Evolutionary conservation across 225 moss, liverwort and hornwort species (phyloP).

Genomic region (Pleurozium schreberi): DNA sequence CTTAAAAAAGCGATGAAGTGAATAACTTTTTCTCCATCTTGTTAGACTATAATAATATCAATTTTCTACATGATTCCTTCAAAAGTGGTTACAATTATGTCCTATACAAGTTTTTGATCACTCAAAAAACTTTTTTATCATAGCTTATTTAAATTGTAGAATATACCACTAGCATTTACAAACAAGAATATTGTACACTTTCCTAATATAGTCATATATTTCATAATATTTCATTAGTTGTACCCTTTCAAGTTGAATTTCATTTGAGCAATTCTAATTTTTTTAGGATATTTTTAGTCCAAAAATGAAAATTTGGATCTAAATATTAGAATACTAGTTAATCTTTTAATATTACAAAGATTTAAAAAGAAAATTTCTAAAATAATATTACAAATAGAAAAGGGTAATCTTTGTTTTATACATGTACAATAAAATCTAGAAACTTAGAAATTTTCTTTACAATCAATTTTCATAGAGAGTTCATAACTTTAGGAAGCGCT

Average conservation of each 20-base stretch:
- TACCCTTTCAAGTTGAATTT: rapidly evolving
- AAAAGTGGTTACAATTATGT: background rate
- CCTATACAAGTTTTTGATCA: background rate
- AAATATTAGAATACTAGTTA: background rate
- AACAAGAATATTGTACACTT: background rate
- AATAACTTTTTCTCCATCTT: background rate
- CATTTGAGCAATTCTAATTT: background rate
- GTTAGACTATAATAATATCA: no score
- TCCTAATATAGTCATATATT: background rate
- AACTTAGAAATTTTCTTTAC: no score
- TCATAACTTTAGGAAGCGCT: no score
- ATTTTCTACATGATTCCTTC: background rate
- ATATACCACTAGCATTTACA: no score
- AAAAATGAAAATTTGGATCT: background rate
- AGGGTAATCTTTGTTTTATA: no score
- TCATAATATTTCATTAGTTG: background rate
- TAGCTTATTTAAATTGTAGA: no score
- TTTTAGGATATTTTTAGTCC: background rate
- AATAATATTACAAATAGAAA: no score
- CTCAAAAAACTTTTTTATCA: background rate
- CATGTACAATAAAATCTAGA: no score
- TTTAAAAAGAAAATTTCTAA: no score
- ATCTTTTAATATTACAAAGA: background rate
- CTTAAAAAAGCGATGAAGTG: background rate
- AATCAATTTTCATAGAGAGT: no score